Evolutionary conservation across 495 filamentous ascomycete genomes (phyloP).

Genomic region (Aspergillus nanangensis): DNA sequence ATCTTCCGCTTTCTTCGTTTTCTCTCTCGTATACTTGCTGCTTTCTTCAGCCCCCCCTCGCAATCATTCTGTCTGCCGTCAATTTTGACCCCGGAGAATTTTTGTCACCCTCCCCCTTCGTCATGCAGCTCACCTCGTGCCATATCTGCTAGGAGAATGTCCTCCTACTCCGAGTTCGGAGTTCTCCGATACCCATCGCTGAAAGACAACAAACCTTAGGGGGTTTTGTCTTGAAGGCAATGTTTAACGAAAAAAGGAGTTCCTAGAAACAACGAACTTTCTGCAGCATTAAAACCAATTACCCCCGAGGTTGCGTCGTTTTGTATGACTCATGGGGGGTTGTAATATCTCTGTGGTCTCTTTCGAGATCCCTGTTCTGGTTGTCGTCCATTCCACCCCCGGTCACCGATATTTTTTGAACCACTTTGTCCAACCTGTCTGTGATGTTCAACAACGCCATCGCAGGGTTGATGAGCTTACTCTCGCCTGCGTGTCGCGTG

Average conservation of each 20-base stretch:
- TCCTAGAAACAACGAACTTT: background rate
- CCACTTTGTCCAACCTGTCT: no score
- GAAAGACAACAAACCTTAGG: no score
- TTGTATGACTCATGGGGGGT: no score
- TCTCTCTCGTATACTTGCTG: background rate
- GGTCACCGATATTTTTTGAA: no score
- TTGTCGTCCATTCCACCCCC: no score
- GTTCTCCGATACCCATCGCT: conserved; percentile 25
- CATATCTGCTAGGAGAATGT: no score
- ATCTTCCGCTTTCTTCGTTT: conserved; percentile 2
- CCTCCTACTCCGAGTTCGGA: conserved; percentile 12
- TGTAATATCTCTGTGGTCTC: no score
- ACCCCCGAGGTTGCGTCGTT: no score
- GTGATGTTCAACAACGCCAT: no score
- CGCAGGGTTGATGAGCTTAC: background rate
- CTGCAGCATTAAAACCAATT: background rate
- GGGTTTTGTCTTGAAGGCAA: no score
- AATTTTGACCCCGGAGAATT: no score
- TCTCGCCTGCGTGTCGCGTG: background rate
- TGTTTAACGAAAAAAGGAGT: background rate
- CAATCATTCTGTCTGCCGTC: background rate
- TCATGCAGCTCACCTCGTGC: background rate
- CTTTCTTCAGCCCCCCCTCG: background rate
- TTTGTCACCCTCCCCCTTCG: no score
- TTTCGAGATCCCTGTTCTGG: background rate